Percentiles rank a stretch among this genome's conserved stretches.
phyloP scores from a whole-genome alignment of 2,329 filamentous ascomycete species.

The Cladophialophora psammophila region DNA sequence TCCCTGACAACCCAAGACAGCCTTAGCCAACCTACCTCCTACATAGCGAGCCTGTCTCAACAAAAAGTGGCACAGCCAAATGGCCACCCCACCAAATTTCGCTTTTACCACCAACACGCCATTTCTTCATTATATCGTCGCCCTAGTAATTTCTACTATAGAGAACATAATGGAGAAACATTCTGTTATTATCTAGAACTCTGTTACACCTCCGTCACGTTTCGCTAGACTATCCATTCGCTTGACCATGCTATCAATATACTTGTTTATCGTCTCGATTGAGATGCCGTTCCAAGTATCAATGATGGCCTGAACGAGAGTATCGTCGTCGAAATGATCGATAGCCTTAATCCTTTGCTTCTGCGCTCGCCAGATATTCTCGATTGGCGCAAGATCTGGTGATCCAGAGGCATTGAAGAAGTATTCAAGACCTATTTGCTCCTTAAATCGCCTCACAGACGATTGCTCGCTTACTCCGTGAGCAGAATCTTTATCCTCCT shows the following conservation, averaged over 20 bases:
- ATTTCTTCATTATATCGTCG: too few relatives aligned
- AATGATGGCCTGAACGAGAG: background rate
- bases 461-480: background rate
- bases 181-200: too few relatives aligned
- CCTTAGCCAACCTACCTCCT: too few relatives aligned
- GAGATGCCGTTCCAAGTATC: background rate
- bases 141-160: too few relatives aligned
- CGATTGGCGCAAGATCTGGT: conserved; percentile 3
- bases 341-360: background rate
- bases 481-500: background rate
- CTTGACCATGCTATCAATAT: background rate
- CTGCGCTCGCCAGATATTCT: background rate
- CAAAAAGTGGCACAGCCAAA: background rate
- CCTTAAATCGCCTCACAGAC: background rate
- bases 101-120: too few relatives aligned
- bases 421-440: background rate
- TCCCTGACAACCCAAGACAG: too few relatives aligned
- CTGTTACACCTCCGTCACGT: background rate
- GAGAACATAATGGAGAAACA: too few relatives aligned
- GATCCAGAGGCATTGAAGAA: background rate
- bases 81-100: too few relatives aligned
- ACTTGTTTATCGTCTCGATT: background rate
- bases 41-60: too few relatives aligned
- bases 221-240: background rate
- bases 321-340: background rate